These are phyloP conservation scores for Agrostemma githago DNA, from an alignment of 148 eudicot species.

Conservation along the genomic window DNA sequence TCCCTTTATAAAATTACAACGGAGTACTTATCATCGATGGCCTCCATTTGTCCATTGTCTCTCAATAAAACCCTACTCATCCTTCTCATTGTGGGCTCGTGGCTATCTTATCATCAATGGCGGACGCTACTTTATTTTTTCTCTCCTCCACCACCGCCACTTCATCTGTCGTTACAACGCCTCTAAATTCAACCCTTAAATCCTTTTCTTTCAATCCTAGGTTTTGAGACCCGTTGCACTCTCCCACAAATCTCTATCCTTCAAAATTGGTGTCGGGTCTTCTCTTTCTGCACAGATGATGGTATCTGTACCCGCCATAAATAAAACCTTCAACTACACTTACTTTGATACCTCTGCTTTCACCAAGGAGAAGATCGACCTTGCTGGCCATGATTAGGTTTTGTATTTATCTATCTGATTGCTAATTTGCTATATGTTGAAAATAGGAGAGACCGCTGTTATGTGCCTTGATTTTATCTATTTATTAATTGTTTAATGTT, in stretches of 20 bases:
- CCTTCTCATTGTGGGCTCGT: no score
- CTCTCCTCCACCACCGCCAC: slow-evolving; percentile 27
- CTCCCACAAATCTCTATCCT: slow-evolving; percentile 29
- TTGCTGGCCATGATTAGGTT: slow-evolving; percentile 93
- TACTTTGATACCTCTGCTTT: slow-evolving; percentile 72
- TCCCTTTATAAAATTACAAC: no score
- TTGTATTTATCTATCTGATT: background rate
- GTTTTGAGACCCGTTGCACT: slow-evolving; percentile 37
- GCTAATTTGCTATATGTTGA: no score
- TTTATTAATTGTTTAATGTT: background rate
- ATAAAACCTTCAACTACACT: slow-evolving; percentile 28
- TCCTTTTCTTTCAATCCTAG: slow-evolving; percentile 34
- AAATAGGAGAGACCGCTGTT: no score
- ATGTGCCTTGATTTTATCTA: no score
- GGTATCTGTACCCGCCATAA: slow-evolving; percentile 57
- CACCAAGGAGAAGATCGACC: slow-evolving; percentile 63
- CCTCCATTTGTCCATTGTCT: background rate
- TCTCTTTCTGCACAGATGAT: slow-evolving; percentile 53
- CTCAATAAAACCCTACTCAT: background rate
- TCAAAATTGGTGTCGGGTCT: slow-evolving; percentile 27
- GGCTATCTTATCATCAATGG: slow-evolving; percentile 30
- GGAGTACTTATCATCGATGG: no score
- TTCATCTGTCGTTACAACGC: slow-evolving; percentile 14
- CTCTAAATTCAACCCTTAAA: slow-evolving; percentile 29
- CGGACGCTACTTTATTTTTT: slow-evolving; percentile 43